phyloP scores from a whole-genome alignment of 2,329 filamentous ascomycete genomes.

The Penicillium sp. region DNA sequence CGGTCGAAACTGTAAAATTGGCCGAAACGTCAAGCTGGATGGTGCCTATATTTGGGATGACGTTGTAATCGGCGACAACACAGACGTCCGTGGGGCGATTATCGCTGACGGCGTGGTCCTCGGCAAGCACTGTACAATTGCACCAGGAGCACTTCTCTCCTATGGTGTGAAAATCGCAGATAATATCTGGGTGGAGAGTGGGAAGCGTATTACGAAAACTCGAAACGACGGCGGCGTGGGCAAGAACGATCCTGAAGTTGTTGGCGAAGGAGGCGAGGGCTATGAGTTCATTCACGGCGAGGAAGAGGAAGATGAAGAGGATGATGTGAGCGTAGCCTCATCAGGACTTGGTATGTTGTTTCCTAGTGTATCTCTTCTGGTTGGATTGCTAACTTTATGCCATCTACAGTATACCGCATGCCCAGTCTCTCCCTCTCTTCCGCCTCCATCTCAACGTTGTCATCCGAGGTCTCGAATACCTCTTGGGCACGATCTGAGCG shows the following conservation, averaged over 20 bases:
- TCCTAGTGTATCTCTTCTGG: not conserved
- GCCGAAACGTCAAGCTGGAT: conserved; percentile 74
- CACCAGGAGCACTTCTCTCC: conserved; percentile 73
- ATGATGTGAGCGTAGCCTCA: conserved; percentile 60
- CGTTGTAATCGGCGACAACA: conserved; percentile 70
- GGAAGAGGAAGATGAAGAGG: conserved; percentile 60
- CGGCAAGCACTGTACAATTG: conserved; percentile 67
- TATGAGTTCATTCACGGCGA: conserved; percentile 65
- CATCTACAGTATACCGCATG: conserved; percentile 50
- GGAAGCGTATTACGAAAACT: conserved; percentile 45
- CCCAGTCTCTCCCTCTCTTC: conserved; percentile 46
- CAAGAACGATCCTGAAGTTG: conserved; percentile 51
- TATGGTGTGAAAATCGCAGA: conserved; percentile 72
- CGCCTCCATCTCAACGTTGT: conserved; percentile 63
- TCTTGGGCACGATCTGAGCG: conserved; percentile 69
- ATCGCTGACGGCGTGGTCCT: conserved; percentile 71
- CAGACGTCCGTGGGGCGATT: conserved; percentile 68
- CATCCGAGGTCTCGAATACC: conserved; percentile 55
- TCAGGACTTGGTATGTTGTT: conserved; percentile 37
- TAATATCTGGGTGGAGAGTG: conserved; percentile 46
- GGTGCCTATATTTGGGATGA: conserved; percentile 88
- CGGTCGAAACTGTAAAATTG: conserved; percentile 81
- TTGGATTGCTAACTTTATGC: conserved; percentile 10
- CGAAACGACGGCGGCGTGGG: conserved; percentile 45
- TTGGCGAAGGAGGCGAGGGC: conserved; percentile 59